These are phyloP conservation scores for Fraxinus sp. DNA, from an alignment of 305 asterid species.

Conservation along the genomic window DNA sequence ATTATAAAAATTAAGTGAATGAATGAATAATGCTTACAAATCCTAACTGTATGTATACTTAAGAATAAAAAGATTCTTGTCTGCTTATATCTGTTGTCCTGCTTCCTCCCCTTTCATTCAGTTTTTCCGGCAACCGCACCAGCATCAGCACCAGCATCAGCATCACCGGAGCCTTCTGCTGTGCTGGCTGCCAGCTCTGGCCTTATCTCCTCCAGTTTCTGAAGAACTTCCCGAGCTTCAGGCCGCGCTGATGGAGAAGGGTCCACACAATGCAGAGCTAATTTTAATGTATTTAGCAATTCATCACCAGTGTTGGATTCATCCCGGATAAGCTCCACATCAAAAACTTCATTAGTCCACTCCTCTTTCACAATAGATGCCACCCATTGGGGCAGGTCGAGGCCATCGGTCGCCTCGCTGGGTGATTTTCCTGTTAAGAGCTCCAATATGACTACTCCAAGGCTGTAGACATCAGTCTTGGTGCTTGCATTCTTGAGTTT, in stretches of 20 bases:
- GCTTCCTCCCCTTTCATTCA: conserved; percentile 21
- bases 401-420: conserved; percentile 53
- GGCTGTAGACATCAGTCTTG: conserved; percentile 61
- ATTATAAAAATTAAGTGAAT: neutral
- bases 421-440: conserved; percentile 67
- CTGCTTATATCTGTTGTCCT: neutral
- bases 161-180: conserved; percentile 31
- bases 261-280: conserved; percentile 78
- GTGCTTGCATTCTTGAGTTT: conserved; percentile 54
- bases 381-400: conserved; percentile 58
- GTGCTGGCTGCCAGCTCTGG: conserved; percentile 35
- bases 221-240: conserved; percentile 54
- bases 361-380: conserved; percentile 64
- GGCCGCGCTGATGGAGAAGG: conserved; percentile 72
- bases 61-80: neutral
- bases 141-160: conserved; percentile 23
- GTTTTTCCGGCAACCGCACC: conserved; percentile 27
- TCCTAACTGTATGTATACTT: conserved; percentile 4
- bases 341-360: conserved; percentile 78
- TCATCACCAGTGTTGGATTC: conserved; percentile 57
- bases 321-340: conserved; percentile 63
- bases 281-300: conserved; percentile 53
- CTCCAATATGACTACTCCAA: conserved; percentile 70
- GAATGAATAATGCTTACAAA: neutral
- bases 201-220: conserved; percentile 64